Percentiles rank a stretch among this genome's conserved stretches.
These are phyloP conservation scores for Leccinum pachyderme DNA, from an alignment of 1,284 basidiomycete genomes.

Conservation along the genomic window DNA sequence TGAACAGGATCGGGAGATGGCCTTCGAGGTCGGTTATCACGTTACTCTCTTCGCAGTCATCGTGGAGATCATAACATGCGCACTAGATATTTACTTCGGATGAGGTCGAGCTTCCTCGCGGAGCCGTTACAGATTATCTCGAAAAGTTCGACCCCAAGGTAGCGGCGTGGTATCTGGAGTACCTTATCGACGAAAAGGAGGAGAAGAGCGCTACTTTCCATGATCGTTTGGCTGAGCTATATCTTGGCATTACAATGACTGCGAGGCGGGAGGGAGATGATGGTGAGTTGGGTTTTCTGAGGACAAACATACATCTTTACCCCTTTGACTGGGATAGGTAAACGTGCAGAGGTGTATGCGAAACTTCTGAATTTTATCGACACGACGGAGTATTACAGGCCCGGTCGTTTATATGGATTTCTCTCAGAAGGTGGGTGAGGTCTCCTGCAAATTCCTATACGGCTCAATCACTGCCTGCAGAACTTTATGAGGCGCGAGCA, in stretches of 20 bases:
- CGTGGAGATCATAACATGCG: background rate
- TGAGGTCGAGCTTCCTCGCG: constrained; percentile 84
- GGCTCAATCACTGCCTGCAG: constrained; percentile 36
- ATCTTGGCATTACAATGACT: constrained; percentile 63
- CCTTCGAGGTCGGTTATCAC: constrained; percentile 60
- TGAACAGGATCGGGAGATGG: constrained; percentile 66
- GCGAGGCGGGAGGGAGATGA: constrained; percentile 56
- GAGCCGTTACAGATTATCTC: constrained; percentile 75
- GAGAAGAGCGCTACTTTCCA: constrained; percentile 75
- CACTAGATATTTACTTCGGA: constrained; percentile 91
- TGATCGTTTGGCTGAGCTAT: constrained; percentile 85
- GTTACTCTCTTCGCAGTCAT: background rate
- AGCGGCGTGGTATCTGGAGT: constrained; percentile 84
- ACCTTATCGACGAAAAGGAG: constrained; percentile 71
- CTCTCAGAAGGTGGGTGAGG: constrained; percentile 68
- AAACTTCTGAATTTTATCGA: constrained; percentile 81
- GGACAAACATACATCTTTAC: background rate
- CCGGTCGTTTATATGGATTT: constrained; percentile 77
- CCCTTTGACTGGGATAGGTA: constrained; percentile 32
- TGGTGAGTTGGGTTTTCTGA: constrained; percentile 38
- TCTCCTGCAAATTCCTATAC: background rate
- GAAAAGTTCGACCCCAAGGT: constrained; percentile 66
- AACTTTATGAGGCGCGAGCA: constrained; percentile 85
- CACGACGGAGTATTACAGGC: constrained; percentile 67
- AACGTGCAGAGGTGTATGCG: constrained; percentile 49